Percentiles rank a stretch among this genome's conserved stretches.
Conservation (phyloP, 108 stramenopile genomes). For the Nannochloropsis gaditana region DNA sequence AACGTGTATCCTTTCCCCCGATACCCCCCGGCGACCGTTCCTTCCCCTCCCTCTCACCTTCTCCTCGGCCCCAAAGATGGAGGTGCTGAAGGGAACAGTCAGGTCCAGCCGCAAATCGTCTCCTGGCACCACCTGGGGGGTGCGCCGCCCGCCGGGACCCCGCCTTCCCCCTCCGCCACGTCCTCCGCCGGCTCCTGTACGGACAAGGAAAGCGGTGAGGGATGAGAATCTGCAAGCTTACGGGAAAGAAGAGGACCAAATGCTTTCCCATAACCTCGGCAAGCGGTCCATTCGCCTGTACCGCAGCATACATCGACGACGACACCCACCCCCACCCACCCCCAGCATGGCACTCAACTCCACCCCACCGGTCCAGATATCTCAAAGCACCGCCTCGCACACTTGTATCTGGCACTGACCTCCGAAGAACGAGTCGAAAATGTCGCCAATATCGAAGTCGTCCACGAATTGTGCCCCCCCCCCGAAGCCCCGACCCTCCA, state of each 20-base stretch:
- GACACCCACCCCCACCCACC: slow-evolving; percentile 51
- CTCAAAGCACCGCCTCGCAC: slow-evolving; percentile 52
- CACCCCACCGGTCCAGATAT: slow-evolving; percentile 45
- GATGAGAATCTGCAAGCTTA: background rate
- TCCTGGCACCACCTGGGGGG: slow-evolving; percentile 50
- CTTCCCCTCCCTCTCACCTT: slow-evolving; percentile 54
- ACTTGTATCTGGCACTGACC: slow-evolving; percentile 56
- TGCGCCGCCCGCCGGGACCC: background rate
- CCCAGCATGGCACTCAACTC: slow-evolving; percentile 56
- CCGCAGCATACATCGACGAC: slow-evolving; percentile 26
- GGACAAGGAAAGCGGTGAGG: slow-evolving; percentile 27
- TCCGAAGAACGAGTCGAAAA: slow-evolving; percentile 90
- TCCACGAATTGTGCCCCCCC: slow-evolving; percentile 59
- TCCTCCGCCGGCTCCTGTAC: slow-evolving; percentile 29
- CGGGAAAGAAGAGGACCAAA: background rate
- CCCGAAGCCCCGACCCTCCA: slow-evolving; percentile 25
- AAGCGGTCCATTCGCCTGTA: slow-evolving; percentile 14
- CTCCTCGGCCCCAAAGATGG: slow-evolving; percentile 89
- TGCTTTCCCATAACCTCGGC: background rate
- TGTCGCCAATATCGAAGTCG: slow-evolving; percentile 88
- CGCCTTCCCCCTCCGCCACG: background rate
- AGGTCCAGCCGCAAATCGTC: slow-evolving; percentile 85
- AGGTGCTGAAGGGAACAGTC: slow-evolving; percentile 87
- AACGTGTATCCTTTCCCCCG: background rate
- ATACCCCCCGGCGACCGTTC: background rate